These are phyloP conservation scores for Knufia fluminis DNA, from an alignment of 2,329 filamentous ascomycete genomes.

Conservation along the genomic window DNA sequence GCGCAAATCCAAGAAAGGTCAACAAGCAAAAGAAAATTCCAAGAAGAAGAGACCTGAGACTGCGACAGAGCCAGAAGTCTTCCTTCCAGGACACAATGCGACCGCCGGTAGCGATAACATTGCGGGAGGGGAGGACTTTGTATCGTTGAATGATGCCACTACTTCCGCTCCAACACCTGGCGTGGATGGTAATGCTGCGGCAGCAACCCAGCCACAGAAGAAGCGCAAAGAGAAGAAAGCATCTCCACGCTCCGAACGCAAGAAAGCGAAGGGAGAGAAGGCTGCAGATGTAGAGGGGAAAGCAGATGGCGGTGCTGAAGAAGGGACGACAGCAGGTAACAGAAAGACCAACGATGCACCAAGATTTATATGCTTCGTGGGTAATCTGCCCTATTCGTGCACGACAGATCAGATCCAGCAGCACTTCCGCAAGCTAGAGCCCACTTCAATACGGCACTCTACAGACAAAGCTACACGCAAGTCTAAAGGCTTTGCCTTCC, in stretches of 20 bases:
- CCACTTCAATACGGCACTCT: conserved; percentile 61
- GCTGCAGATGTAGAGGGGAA: conserved; percentile 19
- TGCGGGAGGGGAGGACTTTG: conserved; percentile 5
- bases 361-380: conserved; percentile 71
- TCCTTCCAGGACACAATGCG: background rate
- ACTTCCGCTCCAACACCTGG: background rate
- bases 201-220: background rate
- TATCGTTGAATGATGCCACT: conserved; percentile 1
- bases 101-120: background rate
- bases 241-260: conserved; percentile 5
- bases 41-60: conserved; percentile 9
- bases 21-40: conserved; percentile 12
- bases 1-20: conserved; percentile 17
- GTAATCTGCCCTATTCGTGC: conserved; percentile 81
- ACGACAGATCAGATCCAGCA: conserved; percentile 58
- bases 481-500: conserved; percentile 70
- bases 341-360: conserved; percentile 18
- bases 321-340: conserved; percentile 24
- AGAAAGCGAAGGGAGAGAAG: conserved; percentile 13
- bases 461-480: conserved; percentile 57
- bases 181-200: background rate
- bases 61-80: background rate
- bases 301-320: conserved; percentile 13
- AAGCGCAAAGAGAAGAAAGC: background rate
- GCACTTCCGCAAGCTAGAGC: conserved; percentile 71